These are phyloP conservation scores for Cyberlindnera mrakii DNA, from an alignment of 805 yeast species.

Conservation along the genomic window DNA sequence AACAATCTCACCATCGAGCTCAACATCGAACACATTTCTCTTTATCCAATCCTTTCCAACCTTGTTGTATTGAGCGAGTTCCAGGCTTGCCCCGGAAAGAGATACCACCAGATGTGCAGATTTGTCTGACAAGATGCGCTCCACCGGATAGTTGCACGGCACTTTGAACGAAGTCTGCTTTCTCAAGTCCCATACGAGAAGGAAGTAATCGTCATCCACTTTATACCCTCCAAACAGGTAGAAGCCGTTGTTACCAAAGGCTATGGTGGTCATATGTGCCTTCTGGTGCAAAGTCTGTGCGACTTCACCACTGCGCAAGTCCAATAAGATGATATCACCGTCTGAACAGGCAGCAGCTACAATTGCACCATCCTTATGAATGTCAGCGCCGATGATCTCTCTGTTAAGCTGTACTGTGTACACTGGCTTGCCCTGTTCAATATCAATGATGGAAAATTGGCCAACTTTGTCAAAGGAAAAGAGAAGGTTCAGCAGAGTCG, in stretches of 20 bases:
- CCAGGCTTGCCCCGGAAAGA: constrained; percentile 3
- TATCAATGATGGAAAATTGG: constrained; percentile 19
- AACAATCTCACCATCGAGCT: constrained; percentile 9
- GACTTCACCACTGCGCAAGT: constrained; percentile 28
- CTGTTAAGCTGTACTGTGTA: constrained; percentile 3
- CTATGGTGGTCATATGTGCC: constrained; percentile 28
- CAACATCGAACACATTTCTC: constrained; percentile 7
- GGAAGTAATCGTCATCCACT: constrained; percentile 8
- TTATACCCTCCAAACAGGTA: constrained; percentile 39
- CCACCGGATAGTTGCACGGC: constrained; percentile 2
- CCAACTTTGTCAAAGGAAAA: constrained; percentile 25
- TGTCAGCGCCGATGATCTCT: constrained; percentile 6
- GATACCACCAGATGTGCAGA: constrained; percentile 19
- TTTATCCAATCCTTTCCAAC: constrained; percentile 15
- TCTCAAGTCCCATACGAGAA: constrained; percentile 46
- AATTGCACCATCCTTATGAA: constrained; percentile 47
- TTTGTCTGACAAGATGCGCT: constrained; percentile 15
- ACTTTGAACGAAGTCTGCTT: constrained; percentile 24
- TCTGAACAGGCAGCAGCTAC: constrained; percentile 28
- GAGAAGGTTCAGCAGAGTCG: constrained; percentile 26
- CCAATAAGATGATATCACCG: constrained; percentile 28
- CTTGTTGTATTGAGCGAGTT: constrained; percentile 19
- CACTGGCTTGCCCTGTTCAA: background rate
- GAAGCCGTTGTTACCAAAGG: constrained; percentile 61
- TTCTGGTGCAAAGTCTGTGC: constrained; percentile 20